These are phyloP conservation scores for Candida anutae DNA, from an alignment of 1,139 yeast species.

Conservation along the genomic window DNA sequence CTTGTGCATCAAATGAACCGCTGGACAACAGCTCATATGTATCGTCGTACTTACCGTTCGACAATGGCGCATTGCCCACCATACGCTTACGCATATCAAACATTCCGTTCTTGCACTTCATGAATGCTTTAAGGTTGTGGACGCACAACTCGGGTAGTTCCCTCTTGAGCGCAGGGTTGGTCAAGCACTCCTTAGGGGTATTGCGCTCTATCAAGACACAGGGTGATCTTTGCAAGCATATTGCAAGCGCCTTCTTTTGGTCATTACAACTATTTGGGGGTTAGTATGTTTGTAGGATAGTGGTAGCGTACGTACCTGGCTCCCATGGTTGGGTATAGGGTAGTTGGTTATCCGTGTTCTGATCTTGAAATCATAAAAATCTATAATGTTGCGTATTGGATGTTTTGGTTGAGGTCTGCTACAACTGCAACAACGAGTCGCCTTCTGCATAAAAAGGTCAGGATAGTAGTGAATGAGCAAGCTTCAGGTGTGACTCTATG, in stretches of 20 bases:
- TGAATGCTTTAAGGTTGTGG: constrained; percentile 74
- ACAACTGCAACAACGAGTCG: no score
- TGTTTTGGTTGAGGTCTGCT: no score
- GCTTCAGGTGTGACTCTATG: no score
- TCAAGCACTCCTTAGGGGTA: constrained; percentile 83
- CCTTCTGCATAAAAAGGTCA: no score
- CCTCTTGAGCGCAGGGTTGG: constrained; percentile 66
- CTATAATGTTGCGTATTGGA: no score
- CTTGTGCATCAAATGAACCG: constrained; percentile 76
- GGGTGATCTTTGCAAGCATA: constrained; percentile 91
- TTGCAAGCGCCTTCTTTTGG: constrained; percentile 86
- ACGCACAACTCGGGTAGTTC: constrained; percentile 84
- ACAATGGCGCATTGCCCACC: constrained; percentile 87
- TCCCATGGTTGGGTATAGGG: constrained; percentile 16
- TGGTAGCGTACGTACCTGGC: constrained; percentile 20
- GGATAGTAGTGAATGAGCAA: no score
- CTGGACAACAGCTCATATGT: constrained; percentile 68
- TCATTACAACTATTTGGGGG: constrained; percentile 66
- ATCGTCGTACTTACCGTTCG: constrained; percentile 88
- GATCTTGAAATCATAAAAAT: no score
- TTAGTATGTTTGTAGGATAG: background rate
- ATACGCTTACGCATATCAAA: constrained; percentile 89
- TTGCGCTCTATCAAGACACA: constrained; percentile 88
- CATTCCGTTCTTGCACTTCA: constrained; percentile 81
- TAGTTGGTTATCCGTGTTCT: no score